Base-by-base conservation (phyloP, 139 green algal genomes). In the Pleodorina starrii region DNA sequence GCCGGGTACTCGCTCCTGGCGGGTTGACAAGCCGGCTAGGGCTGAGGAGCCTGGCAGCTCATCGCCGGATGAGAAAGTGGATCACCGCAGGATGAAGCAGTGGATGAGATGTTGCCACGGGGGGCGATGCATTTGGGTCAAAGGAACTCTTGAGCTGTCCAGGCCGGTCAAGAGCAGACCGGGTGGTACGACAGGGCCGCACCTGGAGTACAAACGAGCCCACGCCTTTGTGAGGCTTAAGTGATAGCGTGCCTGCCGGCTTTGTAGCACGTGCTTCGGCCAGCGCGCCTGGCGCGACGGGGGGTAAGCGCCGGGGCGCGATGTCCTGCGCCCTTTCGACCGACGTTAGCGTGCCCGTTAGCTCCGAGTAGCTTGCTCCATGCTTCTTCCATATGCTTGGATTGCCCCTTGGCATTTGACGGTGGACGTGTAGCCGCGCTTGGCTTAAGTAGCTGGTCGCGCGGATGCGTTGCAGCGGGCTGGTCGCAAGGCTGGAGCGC, bases 311-410 rank as follows among this genome's bases (percentile, higher is more conserved):
- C 19, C 66, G 46, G 16, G 83, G 83, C 10, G 83, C 83, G 5
- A 87, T 6, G 11, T 36, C 81, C 0, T 50, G 29, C 6, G 32
- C 60, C 0, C 63, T 42, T 29, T 87, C 81, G 0, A 38, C n/a
- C 5, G 60, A 23, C 0, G 83, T 88, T 1, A 6, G 42, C 0
- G 66, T 71, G 2, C 66, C 46, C 29, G 66, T 21, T 25, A 88
- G 46, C 35, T 88, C 46, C 0, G 66, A 7, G n/a, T 88, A 88
- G 32, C 44, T 72, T 0, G 46, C 35, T 0, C 83, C 83, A 43
- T 88, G 68, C 27, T 71, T 19, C 46, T 88, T 88, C 83, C 83
- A 88, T 7, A 88, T 35, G 46, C 40, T 81, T 16, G 83, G 66
- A 71, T 88, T 81, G 17, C 83, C 83, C 25, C 83, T 11, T 17